Evolutionary conservation across 306 rosid genomes (phyloP), one percentile per base, ranked within the genome.

Genomic region (Astragalus membranaceus): DNA sequence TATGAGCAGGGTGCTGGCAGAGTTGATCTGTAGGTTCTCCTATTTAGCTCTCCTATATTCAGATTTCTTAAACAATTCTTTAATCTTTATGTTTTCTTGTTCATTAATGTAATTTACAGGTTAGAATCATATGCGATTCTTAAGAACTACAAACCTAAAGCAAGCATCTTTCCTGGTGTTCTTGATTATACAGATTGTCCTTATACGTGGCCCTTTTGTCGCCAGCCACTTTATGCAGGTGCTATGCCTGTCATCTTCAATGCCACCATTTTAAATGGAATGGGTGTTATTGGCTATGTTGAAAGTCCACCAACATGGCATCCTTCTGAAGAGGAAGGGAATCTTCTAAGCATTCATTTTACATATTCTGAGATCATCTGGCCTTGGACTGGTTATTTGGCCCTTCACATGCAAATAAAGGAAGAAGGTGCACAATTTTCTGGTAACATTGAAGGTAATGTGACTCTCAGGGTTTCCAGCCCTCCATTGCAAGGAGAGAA

Each of bases 1-100:
- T 94, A 83, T 64, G 97, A 94, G 81, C 97, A 94, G 82, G 99
- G 99, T 75, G 99, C 99, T 62, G 99, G 99, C 78, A 81, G 99
- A 80, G 97, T 91, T 80, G 89, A 94, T 80, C 83, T 94, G 97
- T 91, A 87, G 78, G 99, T 81, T 79, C 33, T 75, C 46, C 61
- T 35, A 68, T 60, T 47, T 78, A 30, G 37, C 37, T 20, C 15
- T 37, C 69, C 54, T 20, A 20, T 0, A 20, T 72, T 23, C 32
- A 35, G 30, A 72, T 61, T 61, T 49, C 16, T 6, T 37, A 17
- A 16, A 48, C 52, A 8, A 12, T 73, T 52, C 36, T 33, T 33
- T 76, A 33, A 43, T 65, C 39, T 26, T 49, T 14, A 4, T 76
- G 26, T 52, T 60, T 58, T 43, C 71, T 77, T 77, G 69, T 72